Base-by-base conservation (phyloP, 495 filamentous ascomycete genomes). In the Arthonia radiata region DNA sequence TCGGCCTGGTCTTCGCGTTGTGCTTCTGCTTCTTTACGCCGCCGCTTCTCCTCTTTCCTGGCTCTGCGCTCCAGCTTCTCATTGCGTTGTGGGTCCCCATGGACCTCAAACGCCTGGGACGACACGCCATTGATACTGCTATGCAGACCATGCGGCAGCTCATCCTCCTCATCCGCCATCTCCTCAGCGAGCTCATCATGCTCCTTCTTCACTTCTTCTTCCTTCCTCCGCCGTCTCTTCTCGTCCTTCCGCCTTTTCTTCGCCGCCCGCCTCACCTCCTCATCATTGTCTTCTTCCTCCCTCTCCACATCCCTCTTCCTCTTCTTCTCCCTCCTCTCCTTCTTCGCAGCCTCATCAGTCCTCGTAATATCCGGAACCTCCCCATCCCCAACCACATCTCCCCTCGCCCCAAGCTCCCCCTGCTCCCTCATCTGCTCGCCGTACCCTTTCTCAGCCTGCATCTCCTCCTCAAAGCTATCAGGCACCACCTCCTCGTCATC, bases 391-490 rank as follows among this genome's bases (percentile, higher is more conserved):
- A 22, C 19, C 6, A 7, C 19, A 22, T 22, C 19, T 22, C 35
- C 27, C 36, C 37, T 15, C 37, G 37, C 35, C 40, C 31, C n/a
- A n/a, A n/a, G n/a, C 31, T 38, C 39, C 7, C 7, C 19, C 19
- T 6, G 19, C 19, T 22, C 11, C 19, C 6, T 11, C 19, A 22
- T 6, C 31, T 47, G 39, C 32, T 41, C 44, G 15, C 37, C 40
- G n/a, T 43, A 39, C 14, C 48, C 46, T 29, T 46, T 32, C 40
- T 54, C 49, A 10, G 42, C 40, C 15, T 53, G 41, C 15, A 50
- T 42, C 27, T 58, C 27, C 18, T 23, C 18, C n/a, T 15, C 19
- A 22, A 6, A 22, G 19, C 19, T n/a, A n/a, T n/a, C n/a, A n/a
- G n/a, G n/a, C n/a, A n/a, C n/a, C 19, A 22, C 19, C 19, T 6